Evolutionary conservation across 2,329 filamentous ascomycete genomes (phyloP), one percentile per base, ranked within the genome.

Genomic region (Diaporthe sp.): DNA sequence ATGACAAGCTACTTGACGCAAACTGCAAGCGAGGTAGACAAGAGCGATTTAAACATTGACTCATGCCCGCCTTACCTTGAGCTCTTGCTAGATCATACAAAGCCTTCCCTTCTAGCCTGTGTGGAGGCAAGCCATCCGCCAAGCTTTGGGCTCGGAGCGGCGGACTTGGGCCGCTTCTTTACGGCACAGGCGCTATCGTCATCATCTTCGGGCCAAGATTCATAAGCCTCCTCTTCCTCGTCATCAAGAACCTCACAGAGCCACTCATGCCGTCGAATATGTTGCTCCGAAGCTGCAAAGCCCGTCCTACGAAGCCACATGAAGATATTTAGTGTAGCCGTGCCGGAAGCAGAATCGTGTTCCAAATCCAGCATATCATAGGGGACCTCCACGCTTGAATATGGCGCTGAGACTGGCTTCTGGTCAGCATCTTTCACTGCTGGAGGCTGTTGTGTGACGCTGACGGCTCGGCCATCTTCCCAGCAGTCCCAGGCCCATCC

Each of bases 401-500:
- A 4, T 8, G 19, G 8, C 12, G 28, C 12, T 42, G 9, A 42
- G n/a, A 12, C 13, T 37, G 13, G 13, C 53, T 28, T 19, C 17
- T 49, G 19, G 19, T 31, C 12, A 28, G 22, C 3, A 53, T 13
- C 25, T 17, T 58, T 10, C 19, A 28, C 17, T 25, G 7, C 55
- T 34, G 55, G 25, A 44, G 57, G 55, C 42, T 72, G 19, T 15
- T 61, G 37, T 22, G 1, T 61, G 39, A 62, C 31, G 53, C 28
- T 44, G 31, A 62, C 28, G 8, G 19, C 5, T 3, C 12, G 15
- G 3, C 22, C 71, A 12, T 61, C 44, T 28, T 49, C 53, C 71
- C 28, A 51, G n/a, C 71, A 72, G 42, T 72, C 28, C 71, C 55
- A 72, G 17, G 71, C 37, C 55, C 55, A 72, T 22, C 55, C 46